Conservation (phyloP, 257 asterid genomes). For the Solanum arcanum region DNA sequence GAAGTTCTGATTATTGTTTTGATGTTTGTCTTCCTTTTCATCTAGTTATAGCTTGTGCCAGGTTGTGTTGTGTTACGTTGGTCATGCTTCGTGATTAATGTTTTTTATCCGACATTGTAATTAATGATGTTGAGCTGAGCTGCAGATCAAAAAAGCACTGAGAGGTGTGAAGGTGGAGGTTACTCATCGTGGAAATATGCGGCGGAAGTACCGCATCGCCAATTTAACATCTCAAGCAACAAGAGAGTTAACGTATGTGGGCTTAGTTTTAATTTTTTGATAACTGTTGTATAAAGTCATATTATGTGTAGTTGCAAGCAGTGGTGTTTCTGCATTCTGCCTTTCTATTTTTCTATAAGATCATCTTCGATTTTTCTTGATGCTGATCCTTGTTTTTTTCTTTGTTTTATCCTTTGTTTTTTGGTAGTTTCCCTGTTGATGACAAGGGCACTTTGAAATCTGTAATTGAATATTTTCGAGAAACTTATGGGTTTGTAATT, state of each 20-base stretch:
- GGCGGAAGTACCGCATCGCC: conserved; percentile 83
- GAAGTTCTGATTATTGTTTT: neutral
- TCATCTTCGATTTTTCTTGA: neutral
- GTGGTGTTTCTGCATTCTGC: neutral
- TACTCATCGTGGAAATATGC: conserved; percentile 95
- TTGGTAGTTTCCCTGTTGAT: conserved; percentile 76
- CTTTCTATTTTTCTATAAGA: neutral
- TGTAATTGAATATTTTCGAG: conserved; percentile 72
- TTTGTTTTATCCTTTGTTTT: neutral
- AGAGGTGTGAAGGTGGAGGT: conserved; percentile 97
- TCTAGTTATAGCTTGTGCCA: neutral
- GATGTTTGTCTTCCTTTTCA: neutral
- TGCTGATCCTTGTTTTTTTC: neutral
- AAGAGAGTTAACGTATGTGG: conserved; percentile 71
- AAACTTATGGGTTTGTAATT: conserved; percentile 72
- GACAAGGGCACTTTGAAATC: conserved; percentile 82
- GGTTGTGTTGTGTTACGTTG: neutral
- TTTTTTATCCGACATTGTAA: neutral
- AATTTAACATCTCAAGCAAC: conserved; percentile 93
- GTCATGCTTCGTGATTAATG: neutral
- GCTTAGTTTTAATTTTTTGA: neutral
- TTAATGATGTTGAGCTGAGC: neutral
- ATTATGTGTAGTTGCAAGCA: neutral
- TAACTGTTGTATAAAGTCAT: neutral
- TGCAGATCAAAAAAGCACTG: conserved; percentile 84